Evolutionary conservation across 2,329 filamentous ascomycete species (phyloP).

Genomic region (Dryadomyces sulphureus): DNA sequence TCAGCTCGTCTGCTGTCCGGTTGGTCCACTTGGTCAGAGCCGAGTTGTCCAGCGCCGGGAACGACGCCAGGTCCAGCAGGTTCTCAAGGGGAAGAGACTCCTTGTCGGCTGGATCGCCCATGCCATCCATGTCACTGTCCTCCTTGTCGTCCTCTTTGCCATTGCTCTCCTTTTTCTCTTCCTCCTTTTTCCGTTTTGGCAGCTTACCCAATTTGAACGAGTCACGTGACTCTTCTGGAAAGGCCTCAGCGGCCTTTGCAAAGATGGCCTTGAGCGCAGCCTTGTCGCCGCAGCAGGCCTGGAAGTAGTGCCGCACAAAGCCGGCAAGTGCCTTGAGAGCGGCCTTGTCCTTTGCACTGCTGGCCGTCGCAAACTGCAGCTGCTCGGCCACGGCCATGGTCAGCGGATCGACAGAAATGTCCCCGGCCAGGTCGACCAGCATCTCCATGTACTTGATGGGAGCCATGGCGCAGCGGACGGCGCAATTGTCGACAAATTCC

Average conservation of each 20-base stretch:
- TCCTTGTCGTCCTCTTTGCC: not conserved
- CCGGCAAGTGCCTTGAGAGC: constrained; percentile 32
- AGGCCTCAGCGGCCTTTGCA: constrained; percentile 22
- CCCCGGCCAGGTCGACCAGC: constrained; percentile 35
- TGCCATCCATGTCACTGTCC: not conserved
- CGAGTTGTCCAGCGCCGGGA: constrained; percentile 32
- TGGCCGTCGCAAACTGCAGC: constrained; percentile 49
- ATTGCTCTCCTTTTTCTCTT: not conserved
- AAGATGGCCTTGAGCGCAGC: constrained; percentile 28
- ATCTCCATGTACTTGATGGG: constrained; percentile 75
- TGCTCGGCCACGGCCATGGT: constrained; percentile 62
- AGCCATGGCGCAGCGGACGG: constrained; percentile 56
- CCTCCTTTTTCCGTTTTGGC: not conserved
- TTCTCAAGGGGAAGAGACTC: constrained; percentile 28
- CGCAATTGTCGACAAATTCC: constrained; percentile 69
- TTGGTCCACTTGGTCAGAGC: constrained; percentile 51
- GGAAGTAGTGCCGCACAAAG: constrained; percentile 45
- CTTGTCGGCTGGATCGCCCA: not conserved
- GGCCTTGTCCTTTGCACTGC: constrained; percentile 20
- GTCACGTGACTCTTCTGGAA: constrained; percentile 21
- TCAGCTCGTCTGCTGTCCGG: constrained; percentile 62
- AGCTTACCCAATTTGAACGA: constrained; percentile 3
- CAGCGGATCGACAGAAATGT: constrained; percentile 43
- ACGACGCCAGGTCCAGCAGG: constrained; percentile 33
- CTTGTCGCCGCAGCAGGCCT: constrained; percentile 25